A percentile compares a stretch with the other conserved stretches of the same genome.
Evolutionary conservation across 148 eudicot genomes (phyloP).

Genomic region (Persicaria maculosa): DNA sequence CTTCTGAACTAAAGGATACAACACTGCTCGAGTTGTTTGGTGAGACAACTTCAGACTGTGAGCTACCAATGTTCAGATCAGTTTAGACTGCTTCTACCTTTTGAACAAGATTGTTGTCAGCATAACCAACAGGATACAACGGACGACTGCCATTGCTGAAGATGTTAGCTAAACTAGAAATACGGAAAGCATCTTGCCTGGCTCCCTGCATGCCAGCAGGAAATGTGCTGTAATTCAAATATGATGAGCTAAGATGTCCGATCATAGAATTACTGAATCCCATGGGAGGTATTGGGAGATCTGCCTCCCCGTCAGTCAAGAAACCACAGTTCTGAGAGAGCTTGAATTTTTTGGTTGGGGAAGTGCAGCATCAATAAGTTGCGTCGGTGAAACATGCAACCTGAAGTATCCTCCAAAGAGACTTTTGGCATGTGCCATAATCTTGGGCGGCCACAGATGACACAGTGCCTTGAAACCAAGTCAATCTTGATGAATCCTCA

Average conservation of each 20-base stretch:
- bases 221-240: conserved; percentile 31
- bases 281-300: conserved; percentile 26
- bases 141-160: conserved; percentile 17
- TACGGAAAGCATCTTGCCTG: conserved; percentile 53
- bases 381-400: conserved; percentile 31
- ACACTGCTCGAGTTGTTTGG: conserved; percentile 54
- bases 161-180: conserved; percentile 27
- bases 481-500: conserved; percentile 37
- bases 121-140: conserved; percentile 15
- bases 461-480: conserved; percentile 46
- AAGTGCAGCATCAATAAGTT: conserved; percentile 27
- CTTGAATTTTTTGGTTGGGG: conserved; percentile 35
- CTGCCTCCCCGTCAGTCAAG: conserved; percentile 30
- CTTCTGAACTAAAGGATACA: conserved; percentile 25
- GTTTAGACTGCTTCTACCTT: conserved; percentile 35
- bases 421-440: conserved; percentile 33
- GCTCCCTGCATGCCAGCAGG: conserved; percentile 98
- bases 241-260: conserved; percentile 34
- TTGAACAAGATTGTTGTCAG: conserved; percentile 15
- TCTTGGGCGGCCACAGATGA: conserved; percentile 19
- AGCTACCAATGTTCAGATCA: conserved; percentile 37
- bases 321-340: conserved; percentile 23
- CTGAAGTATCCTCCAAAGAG: conserved; percentile 75
- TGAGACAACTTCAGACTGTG: conserved; percentile 37
- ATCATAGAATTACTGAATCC: conserved; percentile 27